Conservation (phyloP, 176 grass and related monocot genomes). For the Typha latifolia region DNA sequence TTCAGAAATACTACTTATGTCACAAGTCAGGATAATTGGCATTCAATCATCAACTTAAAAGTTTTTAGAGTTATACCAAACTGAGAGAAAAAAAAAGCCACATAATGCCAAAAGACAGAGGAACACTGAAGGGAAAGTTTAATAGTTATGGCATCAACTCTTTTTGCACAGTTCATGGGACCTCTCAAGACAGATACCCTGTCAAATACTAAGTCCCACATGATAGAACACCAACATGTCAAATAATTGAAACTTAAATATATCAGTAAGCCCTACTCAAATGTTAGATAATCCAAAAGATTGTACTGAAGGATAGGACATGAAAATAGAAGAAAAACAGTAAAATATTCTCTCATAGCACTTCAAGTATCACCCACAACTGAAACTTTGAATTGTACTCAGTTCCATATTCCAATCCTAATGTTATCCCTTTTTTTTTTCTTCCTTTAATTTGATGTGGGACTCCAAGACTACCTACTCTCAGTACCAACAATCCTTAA, state of each 20-base stretch:
- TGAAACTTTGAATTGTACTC: neutral
- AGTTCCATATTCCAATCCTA: neutral
- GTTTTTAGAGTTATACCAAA: neutral
- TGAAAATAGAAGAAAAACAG: neutral
- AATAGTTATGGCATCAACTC: slow-evolving; percentile 2
- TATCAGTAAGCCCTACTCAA: neutral
- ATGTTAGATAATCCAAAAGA: slow-evolving; percentile 1
- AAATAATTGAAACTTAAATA: slow-evolving; percentile 2
- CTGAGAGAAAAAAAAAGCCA: neutral
- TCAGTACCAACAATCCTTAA: neutral
- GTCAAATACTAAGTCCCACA: slow-evolving; percentile 1
- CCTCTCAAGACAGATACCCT: slow-evolving; percentile 3
- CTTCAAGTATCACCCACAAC: neutral
- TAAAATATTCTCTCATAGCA: slow-evolving; percentile 1
- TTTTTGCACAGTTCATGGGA: neutral
- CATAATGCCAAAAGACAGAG: neutral
- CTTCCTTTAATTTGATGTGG: neutral
- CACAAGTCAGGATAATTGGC: no score
- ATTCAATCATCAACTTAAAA: no score
- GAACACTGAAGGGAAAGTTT: neutral
- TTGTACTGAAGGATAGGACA: neutral
- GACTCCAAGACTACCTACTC: neutral
- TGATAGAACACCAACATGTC: slow-evolving; percentile 1
- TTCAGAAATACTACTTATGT: no score
- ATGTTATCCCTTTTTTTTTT: neutral